Evolutionary conservation across 129 eudicot genomes (phyloP).

Genomic region (Cynara cardunculus): DNA sequence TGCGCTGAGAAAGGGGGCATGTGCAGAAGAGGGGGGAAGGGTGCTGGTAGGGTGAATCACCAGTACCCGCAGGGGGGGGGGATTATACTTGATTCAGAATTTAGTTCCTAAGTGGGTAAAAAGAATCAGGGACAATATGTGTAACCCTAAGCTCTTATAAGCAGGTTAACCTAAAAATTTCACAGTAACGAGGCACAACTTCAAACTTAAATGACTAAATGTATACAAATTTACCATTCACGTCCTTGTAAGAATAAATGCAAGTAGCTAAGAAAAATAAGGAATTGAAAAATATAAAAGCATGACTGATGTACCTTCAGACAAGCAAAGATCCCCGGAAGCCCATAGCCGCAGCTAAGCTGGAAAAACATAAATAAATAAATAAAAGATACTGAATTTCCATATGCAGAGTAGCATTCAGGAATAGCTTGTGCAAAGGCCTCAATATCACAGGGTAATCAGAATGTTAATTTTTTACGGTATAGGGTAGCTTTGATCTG

Average conservation of each 20-base stretch:
- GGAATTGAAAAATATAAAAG: neutral
- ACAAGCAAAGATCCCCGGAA: constrained; percentile 78
- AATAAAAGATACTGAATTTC: neutral
- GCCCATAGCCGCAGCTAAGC: constrained; percentile 73
- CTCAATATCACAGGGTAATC: neutral
- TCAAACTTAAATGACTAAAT: neutral
- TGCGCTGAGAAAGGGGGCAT: no score
- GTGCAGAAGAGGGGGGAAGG: no score
- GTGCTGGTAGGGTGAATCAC: no score
- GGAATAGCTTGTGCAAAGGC: constrained; percentile 1
- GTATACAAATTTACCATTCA: neutral
- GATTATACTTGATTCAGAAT: no score
- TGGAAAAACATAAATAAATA: constrained; percentile 23
- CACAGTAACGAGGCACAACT: no score
- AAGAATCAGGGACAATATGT: no score
- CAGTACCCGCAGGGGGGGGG: no score
- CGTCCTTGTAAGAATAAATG: neutral
- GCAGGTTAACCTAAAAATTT: no score
- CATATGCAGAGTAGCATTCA: constrained; percentile 10
- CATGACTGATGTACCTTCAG: constrained; percentile 46
- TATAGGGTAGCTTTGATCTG: neutral
- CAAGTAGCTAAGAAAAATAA: neutral
- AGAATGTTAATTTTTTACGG: neutral
- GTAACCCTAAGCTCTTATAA: no score
- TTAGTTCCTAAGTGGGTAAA: no score